phyloP scores from a whole-genome alignment of 495 filamentous ascomycete genomes.

The Hypoxylon fuscum region DNA sequence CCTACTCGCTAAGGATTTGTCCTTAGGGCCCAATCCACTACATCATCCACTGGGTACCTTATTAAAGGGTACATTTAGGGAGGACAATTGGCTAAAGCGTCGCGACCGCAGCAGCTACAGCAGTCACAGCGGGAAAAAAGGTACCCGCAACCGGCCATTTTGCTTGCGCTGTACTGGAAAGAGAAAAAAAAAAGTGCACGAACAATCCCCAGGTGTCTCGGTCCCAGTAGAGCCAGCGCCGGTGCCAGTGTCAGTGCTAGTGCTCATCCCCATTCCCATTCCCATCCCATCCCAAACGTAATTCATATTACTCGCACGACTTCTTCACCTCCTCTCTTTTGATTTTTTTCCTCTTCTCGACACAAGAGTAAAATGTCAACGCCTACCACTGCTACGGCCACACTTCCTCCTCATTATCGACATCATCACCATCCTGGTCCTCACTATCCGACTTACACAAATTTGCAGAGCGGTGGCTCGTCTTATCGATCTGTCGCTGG shows the following conservation, averaged over 20 bases:
- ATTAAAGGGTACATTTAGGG: too few relatives aligned
- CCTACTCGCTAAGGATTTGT: background rate
- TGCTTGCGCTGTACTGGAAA: too few relatives aligned
- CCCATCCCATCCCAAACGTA: slow-evolving; percentile 14
- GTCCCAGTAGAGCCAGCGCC: too few relatives aligned
- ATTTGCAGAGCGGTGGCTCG: slow-evolving; percentile 48
- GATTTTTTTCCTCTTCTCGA: slow-evolving; percentile 13
- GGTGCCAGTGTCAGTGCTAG: too few relatives aligned
- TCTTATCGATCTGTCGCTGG: slow-evolving; percentile 58
- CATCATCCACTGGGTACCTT: slow-evolving; percentile 1
- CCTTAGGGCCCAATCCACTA: too few relatives aligned
- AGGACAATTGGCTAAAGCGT: too few relatives aligned
- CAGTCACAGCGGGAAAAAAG: too few relatives aligned
- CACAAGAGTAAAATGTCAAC: slow-evolving; percentile 73
- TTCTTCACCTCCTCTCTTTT: slow-evolving; percentile 26
- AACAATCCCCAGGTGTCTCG: slow-evolving; percentile 33
- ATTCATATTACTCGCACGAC: background rate
- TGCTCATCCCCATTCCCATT: slow-evolving; percentile 5
- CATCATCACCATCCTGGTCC: slow-evolving; percentile 69
- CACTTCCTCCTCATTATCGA: slow-evolving; percentile 66
- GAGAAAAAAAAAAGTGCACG: slow-evolving; percentile 36
- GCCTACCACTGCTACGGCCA: slow-evolving; percentile 81
- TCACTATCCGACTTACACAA: slow-evolving; percentile 64
- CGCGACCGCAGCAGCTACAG: too few relatives aligned
- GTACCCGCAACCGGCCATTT: too few relatives aligned